Evolutionary conservation across 257 asterid genomes (phyloP), one percentile per base, ranked within the genome.

Genomic region (Scutellaria barbata): DNA sequence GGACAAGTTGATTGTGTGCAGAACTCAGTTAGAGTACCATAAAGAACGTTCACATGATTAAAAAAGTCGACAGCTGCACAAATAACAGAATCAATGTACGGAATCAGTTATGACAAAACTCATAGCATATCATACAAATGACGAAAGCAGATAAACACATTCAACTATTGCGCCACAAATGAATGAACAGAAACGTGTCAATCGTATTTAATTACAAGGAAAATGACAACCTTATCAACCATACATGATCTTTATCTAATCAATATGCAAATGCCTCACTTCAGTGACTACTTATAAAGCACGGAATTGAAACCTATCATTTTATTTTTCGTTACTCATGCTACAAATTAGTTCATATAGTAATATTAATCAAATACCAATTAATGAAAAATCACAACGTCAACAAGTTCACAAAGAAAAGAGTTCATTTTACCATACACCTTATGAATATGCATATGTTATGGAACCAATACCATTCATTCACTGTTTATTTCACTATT

Each of bases 61-160:
- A 82, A 86, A 57, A 86, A 86, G 76, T 86, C 92, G 18, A 84
- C 81, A 66, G 85, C 92, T 86, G 86, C 67, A 78, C 14, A 50
- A 71, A 43, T 17, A 45, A 70, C 41, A 42, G 8, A 78, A 56
- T 42, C 53, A 22, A 75, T 63, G 69, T 45, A 51, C 11, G 47
- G 20, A 72, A 61, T 72, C 59, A 68, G 52, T 58, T 20, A 51
- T 64, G 39, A 72, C 68, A 71, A 76, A 39, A 53, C 41, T 18
- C 33, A 39, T 0, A 11, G 17, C 20, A 18, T 7, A 60, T 4
- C 35, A 57, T 41, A 10, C 48, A 14, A 56, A 71, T 22, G 16
- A 43, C 10, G 69, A 41, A 73, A 54, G 53, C 14, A 33, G 8
- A 25, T 5, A 13, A 59, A 33, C 2, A 22, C 25, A 30, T 45